Evolutionary conservation across 2,329 filamentous ascomycete genomes (phyloP).

Genomic region (Monilinia fructicola): DNA sequence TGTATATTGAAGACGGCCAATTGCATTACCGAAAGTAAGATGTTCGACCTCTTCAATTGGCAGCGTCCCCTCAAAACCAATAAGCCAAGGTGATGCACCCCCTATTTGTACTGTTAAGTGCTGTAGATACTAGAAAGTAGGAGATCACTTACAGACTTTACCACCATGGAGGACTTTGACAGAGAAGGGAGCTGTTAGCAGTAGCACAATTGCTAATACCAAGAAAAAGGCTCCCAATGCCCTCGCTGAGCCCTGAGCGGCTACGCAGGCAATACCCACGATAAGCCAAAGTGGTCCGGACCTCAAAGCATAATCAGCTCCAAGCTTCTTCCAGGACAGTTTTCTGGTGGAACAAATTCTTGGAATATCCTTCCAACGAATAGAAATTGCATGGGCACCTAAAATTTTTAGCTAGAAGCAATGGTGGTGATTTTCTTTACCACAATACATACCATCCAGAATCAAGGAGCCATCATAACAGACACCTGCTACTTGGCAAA

Average conservation of each 20-base stretch:
- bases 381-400: slow-evolving; percentile 36
- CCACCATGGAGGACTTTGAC: slow-evolving; percentile 27
- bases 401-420: too few relatives aligned
- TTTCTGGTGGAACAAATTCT: slow-evolving; percentile 18
- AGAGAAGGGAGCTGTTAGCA: slow-evolving; percentile 24
- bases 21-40: slow-evolving; percentile 29
- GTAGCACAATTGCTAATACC: slow-evolving; percentile 22
- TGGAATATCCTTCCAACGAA: slow-evolving; percentile 41
- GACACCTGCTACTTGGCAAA: slow-evolving; percentile 40
- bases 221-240: slow-evolving; percentile 23
- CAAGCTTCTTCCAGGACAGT: slow-evolving; percentile 20
- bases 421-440: too few relatives aligned
- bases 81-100: slow-evolving; percentile 23
- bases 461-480: slow-evolving; percentile 39
- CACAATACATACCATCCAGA: slow-evolving; percentile 32
- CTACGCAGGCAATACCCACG: background rate
- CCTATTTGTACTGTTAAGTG: slow-evolving; percentile 2
- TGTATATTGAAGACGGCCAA: slow-evolving; percentile 27
- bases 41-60: slow-evolving; percentile 22
- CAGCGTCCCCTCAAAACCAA: slow-evolving; percentile 31
- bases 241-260: background rate
- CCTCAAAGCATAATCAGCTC: slow-evolving; percentile 6
- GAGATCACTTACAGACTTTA: slow-evolving; percentile 23
- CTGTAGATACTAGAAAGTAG: background rate
- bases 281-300: slow-evolving; percentile 18